Conservation (phyloP, 73 alveolate species). For the Effrenium voratum region DNA sequence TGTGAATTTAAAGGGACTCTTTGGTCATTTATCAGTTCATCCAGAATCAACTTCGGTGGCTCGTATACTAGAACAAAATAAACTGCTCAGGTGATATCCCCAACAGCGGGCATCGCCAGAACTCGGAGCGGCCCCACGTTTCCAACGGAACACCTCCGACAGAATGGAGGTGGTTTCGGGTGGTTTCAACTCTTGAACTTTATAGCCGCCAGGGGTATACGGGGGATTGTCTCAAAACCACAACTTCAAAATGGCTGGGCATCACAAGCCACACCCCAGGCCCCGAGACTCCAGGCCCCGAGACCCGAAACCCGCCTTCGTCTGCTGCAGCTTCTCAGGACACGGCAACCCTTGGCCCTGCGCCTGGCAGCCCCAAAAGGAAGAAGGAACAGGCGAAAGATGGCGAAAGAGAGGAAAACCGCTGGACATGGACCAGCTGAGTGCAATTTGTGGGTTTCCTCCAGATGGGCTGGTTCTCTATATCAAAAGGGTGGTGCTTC, state of each 20-base stretch:
- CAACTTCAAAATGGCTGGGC: background rate
- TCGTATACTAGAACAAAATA: no score
- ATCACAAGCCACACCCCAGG: background rate
- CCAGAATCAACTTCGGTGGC: no score
- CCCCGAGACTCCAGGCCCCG: no score
- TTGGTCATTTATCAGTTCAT: no score
- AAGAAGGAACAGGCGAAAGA: background rate
- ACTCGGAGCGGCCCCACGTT: background rate
- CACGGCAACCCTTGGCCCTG: constrained; percentile 64
- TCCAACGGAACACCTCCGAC: background rate
- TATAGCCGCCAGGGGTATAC: no score
- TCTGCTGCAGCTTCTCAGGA: constrained; percentile 60
- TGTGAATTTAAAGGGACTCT: no score
- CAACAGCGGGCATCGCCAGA: no score
- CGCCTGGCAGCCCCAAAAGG: constrained; percentile 23
- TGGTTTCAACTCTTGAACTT: no score
- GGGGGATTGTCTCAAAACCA: background rate
- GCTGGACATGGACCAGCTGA: background rate
- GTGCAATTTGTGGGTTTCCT: no score
- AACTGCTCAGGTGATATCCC: no score
- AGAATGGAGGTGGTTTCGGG: background rate
- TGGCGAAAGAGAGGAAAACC: background rate
- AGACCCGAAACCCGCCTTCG: constrained; percentile 9
- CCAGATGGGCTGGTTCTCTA: no score
- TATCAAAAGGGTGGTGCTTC: no score